Evolutionary conservation across 345 rosid genomes (phyloP), one percentile per base, ranked within the genome.

Genomic region (Melastoma malabathricum): DNA sequence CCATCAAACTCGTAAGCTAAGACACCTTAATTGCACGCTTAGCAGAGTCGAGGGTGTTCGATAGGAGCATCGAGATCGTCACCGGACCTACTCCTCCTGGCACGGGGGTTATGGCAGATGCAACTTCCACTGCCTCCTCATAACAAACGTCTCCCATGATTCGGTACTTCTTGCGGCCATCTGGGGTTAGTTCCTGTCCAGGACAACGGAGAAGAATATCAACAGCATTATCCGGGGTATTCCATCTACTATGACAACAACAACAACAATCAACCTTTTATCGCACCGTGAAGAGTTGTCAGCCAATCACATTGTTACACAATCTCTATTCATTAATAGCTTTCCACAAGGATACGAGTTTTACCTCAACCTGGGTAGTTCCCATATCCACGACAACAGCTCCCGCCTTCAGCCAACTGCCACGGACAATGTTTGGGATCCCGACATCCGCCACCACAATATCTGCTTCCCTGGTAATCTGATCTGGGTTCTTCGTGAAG

Each of bases 301-400:
- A n/a, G n/a, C n/a, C n/a, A n/a, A n/a, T n/a, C n/a, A n/a, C n/a
- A n/a, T n/a, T n/a, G n/a, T n/a, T n/a, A n/a, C n/a, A n/a, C n/a
- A n/a, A 31, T 31, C 38, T 5, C 7, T 9, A 5, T 31, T 31
- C 1, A 5, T 9, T 2, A 31, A 31, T 38, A 50, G 41, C 4
- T 50, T 50, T 50, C 39, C 9, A 5, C 5, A 1, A 2, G 10
- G 3, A 31, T 31, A 14, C 3, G 10, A 29, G 16, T 38, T 27
- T 13, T 58, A 69, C 74, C 74, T 62, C 31, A 47, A 65, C 56
- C 17, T 52, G 46, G 62, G 48, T 61, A 43, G 64, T 18, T n/a
- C 75, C 75, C 38, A 45, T 52, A 41, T 70, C 75, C 57, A 70
- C 61, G 10, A 65, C 68, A 43, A 56, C 56, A 46, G 75, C 71